Evolutionary conservation across 371 early-diverging fungal genomes (phyloP), one percentile per base, ranked within the genome.

Genomic region (Zychaea mexicana): DNA sequence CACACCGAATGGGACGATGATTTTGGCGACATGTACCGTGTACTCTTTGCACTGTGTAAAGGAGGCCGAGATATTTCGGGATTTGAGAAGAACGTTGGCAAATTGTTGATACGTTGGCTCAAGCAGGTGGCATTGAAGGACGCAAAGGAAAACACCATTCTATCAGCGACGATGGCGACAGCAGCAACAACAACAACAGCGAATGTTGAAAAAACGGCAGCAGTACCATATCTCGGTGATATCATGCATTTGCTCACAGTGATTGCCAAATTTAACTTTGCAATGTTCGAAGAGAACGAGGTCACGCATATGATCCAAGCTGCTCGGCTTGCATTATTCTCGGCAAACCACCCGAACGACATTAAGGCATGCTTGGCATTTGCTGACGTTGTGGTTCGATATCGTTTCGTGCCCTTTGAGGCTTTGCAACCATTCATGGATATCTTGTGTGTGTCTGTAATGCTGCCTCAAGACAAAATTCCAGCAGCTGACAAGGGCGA

Each of bases 41-140:
- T 86, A 3, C 61, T 89, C 12, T 77, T 67, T 54, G 83, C 81
- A 26, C 79, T 92, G 3, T 87, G 84, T 53, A 88, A 88, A 47
- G 83, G 88, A 36, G 92, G 90, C 3, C 79, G 92, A 42, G 90
- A 92, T 60, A 82, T 90, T 22, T 85, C 89, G 42, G 84, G 85
- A 1, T 87, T 90, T 57, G 92, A 92, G 70, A 88, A 89, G 67
- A 88, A 87, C 55, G 75, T 92, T 6, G 82, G 69, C 17, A 78
- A 80, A 36, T 65, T 88, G 8, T 66, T 90, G 56, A 77, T 83
- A 19, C 76, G 78, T 32, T 88, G 90, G 90, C 60, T 87, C 26
- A 19, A 24, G 24, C 71, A 73, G 39, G 73, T 76, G 33, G 78
- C 78, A 1, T 54, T 79, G 15, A 53, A 64, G 52, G 65, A 70